Evolutionary conservation across 1,284 basidiomycete genomes (phyloP), one percentile per base, ranked within the genome.

Genomic region (Ceratobasidium sp.): DNA sequence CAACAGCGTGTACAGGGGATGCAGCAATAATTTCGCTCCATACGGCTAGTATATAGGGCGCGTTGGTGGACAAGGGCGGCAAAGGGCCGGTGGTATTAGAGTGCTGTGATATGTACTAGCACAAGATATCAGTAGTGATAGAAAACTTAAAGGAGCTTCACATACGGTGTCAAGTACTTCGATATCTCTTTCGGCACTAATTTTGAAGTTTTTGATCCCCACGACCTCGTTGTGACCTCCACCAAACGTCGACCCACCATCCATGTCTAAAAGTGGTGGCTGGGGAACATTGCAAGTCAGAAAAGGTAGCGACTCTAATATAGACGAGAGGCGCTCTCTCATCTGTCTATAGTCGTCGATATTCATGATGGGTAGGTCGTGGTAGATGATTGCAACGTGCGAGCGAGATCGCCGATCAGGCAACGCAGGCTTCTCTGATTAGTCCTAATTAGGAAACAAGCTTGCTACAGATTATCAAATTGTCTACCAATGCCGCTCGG

Each of bases 21-120:
- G 92, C 91, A 77, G 88, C 87, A 10, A 92, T 81, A 0, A 94
- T 85, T 82, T 94, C 91, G 80, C 93, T 90, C 93, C 93, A 95
- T 0, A 94, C 92, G 0, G 92, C 89, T 38, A 92, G 86, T 38
- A 94, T 87, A 81, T 94, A 94, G 0, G 91, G 91, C 1, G 93
- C 92, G 82, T 94, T 94, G 5, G 91, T 92, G 0, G 92, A 93
- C 12, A 90, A 84, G 1, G 90, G 82, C 0, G 89, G 88, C 1
- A 87, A 83, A 50, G 85, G 62, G 48, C 69, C 69, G 12, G 40
- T 48, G 26, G 57, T 73, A 23, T 70, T 57, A 13, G 28, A 59
- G 56, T 77, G 66, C 26, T 77, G 76, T 13, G 66, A 48, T 68
- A 69, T 77, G 33, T 48, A 77, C 77, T 65, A n/a, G 40, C 26